phyloP scores from a whole-genome alignment of 352 stramenopile species.

The Phytophthora agathidicida region DNA sequence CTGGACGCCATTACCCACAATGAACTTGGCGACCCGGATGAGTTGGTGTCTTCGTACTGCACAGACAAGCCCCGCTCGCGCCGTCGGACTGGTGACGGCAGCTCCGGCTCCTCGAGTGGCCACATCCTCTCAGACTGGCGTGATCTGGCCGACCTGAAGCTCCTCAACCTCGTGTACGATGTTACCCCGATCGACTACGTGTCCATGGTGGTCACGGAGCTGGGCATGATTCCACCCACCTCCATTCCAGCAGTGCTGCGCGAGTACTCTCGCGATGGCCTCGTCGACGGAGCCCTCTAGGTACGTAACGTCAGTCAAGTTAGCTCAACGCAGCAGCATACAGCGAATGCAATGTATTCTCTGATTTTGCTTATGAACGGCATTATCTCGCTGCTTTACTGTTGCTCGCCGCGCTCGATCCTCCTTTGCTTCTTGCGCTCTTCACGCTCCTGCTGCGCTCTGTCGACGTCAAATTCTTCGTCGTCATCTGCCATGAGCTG shows the following conservation, averaged over 20 bases:
- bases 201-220: conserved; percentile 97
- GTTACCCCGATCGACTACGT: conserved; percentile 97
- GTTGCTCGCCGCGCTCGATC: conserved; percentile 15
- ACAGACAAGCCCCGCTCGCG: conserved; percentile 56
- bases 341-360: conserved; percentile 19
- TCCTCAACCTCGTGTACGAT: conserved; percentile 94
- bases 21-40: conserved; percentile 95
- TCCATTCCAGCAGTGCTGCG: conserved; percentile 97
- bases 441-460: conserved; percentile 24
- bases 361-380: conserved; percentile 19
- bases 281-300: conserved; percentile 49
- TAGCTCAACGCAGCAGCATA: conserved; percentile 4
- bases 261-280: conserved; percentile 87
- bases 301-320: conserved; percentile 20
- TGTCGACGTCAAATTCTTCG: conserved; percentile 22
- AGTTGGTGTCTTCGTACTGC: conserved; percentile 71
- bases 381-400: conserved; percentile 3
- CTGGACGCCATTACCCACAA: conserved; percentile 98
- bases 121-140: conserved; percentile 88
- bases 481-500: conserved; percentile 63
- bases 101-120: conserved; percentile 7
- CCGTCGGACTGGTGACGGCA: conserved; percentile 15
- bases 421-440: conserved; percentile 30
- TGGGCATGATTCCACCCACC: conserved; percentile 97
- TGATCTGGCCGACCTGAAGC: conserved; percentile 71